phyloP scores from a whole-genome alignment of 176 grass and related monocot species.

The Cenchrus fungigraminus region DNA sequence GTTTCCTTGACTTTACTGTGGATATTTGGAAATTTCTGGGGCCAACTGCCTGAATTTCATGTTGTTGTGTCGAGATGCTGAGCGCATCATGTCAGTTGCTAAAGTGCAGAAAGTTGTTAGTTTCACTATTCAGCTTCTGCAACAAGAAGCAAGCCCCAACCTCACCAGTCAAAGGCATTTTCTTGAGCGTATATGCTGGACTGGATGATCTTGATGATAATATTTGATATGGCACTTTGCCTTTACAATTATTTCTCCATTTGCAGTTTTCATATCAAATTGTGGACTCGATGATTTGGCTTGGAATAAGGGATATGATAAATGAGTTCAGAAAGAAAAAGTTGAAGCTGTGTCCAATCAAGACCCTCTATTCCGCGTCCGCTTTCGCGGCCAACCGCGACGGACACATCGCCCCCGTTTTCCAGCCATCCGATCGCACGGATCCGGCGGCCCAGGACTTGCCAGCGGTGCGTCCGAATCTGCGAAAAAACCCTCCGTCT shows the following conservation, averaged over 20 bases:
- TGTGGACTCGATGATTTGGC: constrained; percentile 99
- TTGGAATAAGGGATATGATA: constrained; percentile 98
- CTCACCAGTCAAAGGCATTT: constrained; percentile 15
- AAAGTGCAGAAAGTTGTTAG: not conserved
- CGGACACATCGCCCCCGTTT: no score
- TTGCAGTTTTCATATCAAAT: constrained; percentile 95
- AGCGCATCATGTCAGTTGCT: constrained; percentile 11
- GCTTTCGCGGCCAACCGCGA: no score
- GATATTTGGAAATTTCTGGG: not conserved
- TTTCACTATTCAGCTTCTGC: constrained; percentile 11
- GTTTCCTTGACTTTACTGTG: not conserved
- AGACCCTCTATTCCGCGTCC: no score
- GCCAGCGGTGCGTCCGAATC: no score
- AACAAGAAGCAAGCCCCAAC: not conserved
- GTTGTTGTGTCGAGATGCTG: not conserved
- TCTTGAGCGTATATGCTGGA: constrained; percentile 34
- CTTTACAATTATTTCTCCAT: constrained; percentile 14
- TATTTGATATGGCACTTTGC: constrained; percentile 24
- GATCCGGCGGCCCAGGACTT: no score
- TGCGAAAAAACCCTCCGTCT: no score
- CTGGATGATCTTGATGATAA: not conserved
- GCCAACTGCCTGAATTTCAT: not conserved
- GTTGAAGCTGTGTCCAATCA: constrained; percentile 87
- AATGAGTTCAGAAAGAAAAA: constrained; percentile 98
- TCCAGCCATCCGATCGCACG: no score